These are phyloP conservation scores for Magnolia changhungtana DNA, from an alignment of 164 flowering plant species.

Conservation along the genomic window DNA sequence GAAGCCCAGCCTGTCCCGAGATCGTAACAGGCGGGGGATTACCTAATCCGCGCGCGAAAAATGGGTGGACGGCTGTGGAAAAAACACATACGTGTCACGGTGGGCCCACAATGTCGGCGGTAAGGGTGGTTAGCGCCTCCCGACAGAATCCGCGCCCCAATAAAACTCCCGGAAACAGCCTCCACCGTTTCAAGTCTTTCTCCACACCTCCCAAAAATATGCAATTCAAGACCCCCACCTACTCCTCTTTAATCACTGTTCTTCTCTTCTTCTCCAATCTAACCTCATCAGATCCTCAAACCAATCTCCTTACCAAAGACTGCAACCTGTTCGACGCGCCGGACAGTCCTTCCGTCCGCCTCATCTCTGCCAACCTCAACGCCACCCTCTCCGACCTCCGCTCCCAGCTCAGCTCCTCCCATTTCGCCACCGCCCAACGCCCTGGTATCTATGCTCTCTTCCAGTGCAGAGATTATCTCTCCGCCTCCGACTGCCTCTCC, in stretches of 20 bases:
- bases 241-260: neutral
- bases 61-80: too few species aligned
- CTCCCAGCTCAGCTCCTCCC: neutral
- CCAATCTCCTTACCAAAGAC: conserved; percentile 17
- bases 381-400: conserved; percentile 11
- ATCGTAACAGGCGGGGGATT: too few species aligned
- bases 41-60: too few species aligned
- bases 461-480: conserved; percentile 43
- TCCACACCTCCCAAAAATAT: neutral
- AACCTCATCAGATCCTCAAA: conserved; percentile 14
- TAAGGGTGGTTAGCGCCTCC: too few species aligned
- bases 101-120: too few species aligned
- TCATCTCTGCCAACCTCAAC: conserved; percentile 5
- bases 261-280: neutral
- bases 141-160: too few species aligned
- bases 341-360: neutral
- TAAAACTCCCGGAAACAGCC: too few species aligned
- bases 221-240: neutral
- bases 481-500: conserved; percentile 34
- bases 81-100: too few species aligned
- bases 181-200: too few species aligned
- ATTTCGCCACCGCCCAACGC: conserved; percentile 37
- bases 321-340: conserved; percentile 19
- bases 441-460: conserved; percentile 36
- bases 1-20: too few species aligned